A percentile compares a stretch with the other conserved stretches of the same genome.
Evolutionary conservation across 2,329 filamentous ascomycete species (phyloP).

Genomic region (Magnaporthales sp.): DNA sequence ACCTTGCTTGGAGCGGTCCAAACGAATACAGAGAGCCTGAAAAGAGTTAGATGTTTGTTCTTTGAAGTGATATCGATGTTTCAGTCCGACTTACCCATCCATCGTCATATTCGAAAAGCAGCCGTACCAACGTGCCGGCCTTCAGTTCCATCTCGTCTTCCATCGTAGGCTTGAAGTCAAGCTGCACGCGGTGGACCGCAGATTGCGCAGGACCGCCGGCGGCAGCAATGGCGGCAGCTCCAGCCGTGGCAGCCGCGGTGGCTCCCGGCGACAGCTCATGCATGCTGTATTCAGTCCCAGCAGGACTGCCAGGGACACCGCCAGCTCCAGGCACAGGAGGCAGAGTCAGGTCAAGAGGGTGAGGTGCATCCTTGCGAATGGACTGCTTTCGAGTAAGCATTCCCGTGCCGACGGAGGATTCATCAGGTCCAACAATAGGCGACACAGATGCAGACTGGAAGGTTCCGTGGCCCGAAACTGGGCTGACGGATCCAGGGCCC

Average conservation of each 20-base stretch:
- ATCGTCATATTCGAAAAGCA: conserved; percentile 95
- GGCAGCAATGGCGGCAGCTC: conserved; percentile 52
- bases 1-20: conserved; percentile 87
- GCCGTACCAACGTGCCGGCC: conserved; percentile 74
- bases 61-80: conserved; percentile 2
- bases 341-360: conserved; percentile 46
- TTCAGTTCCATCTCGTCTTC: conserved; percentile 81
- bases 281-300: conserved; percentile 54
- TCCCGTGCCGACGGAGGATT: conserved; percentile 25
- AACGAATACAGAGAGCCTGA: conserved; percentile 79
- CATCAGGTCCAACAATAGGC: conserved; percentile 28
- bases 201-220: conserved; percentile 50
- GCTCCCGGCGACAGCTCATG: conserved; percentile 42
- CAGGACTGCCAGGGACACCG: conserved; percentile 46
- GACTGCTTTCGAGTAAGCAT: conserved; percentile 45
- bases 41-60: conserved; percentile 17
- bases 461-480: conserved; percentile 26
- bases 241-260: conserved; percentile 33
- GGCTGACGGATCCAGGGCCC: conserved; percentile 22
- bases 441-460: conserved; percentile 27
- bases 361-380: conserved; percentile 42
- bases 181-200: conserved; percentile 81
- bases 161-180: conserved; percentile 89
- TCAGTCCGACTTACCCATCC: conserved; percentile 68
- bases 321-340: conserved; percentile 21